Evolutionary conservation across 2,329 filamentous ascomycete genomes (phyloP).

Genomic region (Endocalyx cinctus): DNA sequence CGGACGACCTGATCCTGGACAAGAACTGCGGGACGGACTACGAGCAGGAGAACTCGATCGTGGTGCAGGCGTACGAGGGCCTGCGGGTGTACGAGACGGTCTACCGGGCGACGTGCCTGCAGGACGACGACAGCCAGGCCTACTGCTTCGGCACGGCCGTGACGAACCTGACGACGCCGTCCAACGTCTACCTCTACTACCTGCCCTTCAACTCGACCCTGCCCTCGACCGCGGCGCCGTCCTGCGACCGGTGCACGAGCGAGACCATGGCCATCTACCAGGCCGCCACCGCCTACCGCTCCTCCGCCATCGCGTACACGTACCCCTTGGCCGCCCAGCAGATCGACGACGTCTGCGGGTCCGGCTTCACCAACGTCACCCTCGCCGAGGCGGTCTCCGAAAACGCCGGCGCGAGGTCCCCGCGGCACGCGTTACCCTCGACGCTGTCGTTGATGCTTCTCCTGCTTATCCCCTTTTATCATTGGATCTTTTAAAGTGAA

Average conservation of each 20-base stretch:
- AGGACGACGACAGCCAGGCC: slow-evolving; percentile 56
- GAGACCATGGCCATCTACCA: slow-evolving; percentile 81
- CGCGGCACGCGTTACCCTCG: slow-evolving; percentile 11
- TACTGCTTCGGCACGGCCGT: slow-evolving; percentile 85
- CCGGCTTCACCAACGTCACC: slow-evolving; percentile 53
- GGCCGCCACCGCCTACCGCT: slow-evolving; percentile 59
- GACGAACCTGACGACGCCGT: slow-evolving; percentile 65
- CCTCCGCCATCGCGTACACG: slow-evolving; percentile 60
- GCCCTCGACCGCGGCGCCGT: slow-evolving; percentile 62
- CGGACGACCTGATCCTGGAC: slow-evolving; percentile 56
- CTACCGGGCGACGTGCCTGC: slow-evolving; percentile 77
- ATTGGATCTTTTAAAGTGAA: slow-evolving; percentile 22
- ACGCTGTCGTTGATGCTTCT: slow-evolving; percentile 16
- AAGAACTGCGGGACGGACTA: slow-evolving; percentile 71
- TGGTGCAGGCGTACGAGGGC: slow-evolving; percentile 70
- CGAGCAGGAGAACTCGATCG: slow-evolving; percentile 59
- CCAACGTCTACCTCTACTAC: slow-evolving; percentile 79
- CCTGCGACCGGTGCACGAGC: slow-evolving; percentile 71
- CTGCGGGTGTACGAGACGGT: slow-evolving; percentile 73
- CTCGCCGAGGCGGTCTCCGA: slow-evolving; percentile 40
- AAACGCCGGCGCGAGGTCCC: slow-evolving; percentile 15
- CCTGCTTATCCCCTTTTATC: slow-evolving; percentile 17
- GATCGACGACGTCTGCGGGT: slow-evolving; percentile 64
- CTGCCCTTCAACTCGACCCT: slow-evolving; percentile 72
- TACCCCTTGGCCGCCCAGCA: slow-evolving; percentile 69